Evolutionary conservation across 371 early-diverging fungal genomes (phyloP), one percentile per base, ranked within the genome.

Genomic region (Encephalitozoon intestinalis): DNA sequence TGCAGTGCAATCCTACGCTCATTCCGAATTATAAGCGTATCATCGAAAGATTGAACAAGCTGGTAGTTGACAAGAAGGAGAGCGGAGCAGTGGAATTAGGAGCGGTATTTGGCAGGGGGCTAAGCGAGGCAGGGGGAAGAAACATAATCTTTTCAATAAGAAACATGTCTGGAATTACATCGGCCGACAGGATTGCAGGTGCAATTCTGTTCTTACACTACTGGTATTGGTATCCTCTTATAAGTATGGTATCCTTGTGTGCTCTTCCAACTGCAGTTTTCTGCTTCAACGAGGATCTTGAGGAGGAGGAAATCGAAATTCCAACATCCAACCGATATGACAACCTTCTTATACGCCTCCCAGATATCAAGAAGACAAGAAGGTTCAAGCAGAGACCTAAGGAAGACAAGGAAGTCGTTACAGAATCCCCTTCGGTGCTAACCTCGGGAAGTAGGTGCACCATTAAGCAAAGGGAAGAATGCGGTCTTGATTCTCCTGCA

Each of bases 171-270:
- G 94, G 94, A 1, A 90, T 92, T 78, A 87, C 89, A 51, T 91
- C 91, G 80, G 91, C 91, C 88, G 87, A 90, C n/a, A 93, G 94
- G 28, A 90, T 96, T 80, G 92, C 91, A 9, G 97, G 96, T 46
- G 92, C 92, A 87, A 91, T 92, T 6, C 86, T 98, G 40, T 97
- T 97, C 82, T 91, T 92, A 23, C 95, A 97, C 85, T 94, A 92
- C 86, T 97, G 98, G 98, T 94, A 93, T 88, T 99, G 97, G 97
- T 95, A 92, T 87, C 97, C 97, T 40, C 85, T 96, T 9, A 44
- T 82, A 26, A 67, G 69, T 9, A 75, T 79, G 52, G 63, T 85
- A 41, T 30, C 67, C 15, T 39, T 83, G 30, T 71, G 70, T 58
- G 63, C 71, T 54, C 44, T 53, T 30, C 83, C 82, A 9, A 85